phyloP scores from a whole-genome alignment of 1,139 yeast genomes.

The Magnusiomyces magnusii region DNA sequence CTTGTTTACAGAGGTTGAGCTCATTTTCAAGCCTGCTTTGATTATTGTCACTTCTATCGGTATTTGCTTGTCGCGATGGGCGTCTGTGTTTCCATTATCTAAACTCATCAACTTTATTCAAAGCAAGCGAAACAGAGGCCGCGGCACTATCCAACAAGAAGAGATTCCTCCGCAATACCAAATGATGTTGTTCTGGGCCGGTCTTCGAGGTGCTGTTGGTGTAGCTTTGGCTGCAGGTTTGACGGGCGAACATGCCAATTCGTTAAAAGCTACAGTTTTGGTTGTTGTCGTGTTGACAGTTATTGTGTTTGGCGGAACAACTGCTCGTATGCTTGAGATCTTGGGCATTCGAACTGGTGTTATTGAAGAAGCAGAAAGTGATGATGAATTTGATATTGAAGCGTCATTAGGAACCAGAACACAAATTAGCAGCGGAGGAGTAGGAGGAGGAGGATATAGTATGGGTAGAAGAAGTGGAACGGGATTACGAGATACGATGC shows the following conservation, averaged over 20 bases:
- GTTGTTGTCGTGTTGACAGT: conserved; percentile 97
- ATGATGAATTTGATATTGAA: conserved; percentile 93
- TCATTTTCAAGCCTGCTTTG: conserved; percentile 87
- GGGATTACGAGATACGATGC: background rate
- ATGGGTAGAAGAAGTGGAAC: background rate
- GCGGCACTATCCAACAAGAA: conserved; percentile 45
- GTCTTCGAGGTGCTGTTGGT: conserved; percentile 97
- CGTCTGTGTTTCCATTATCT: conserved; percentile 93
- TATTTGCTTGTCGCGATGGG: conserved; percentile 94
- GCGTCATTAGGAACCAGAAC: conserved; percentile 40
- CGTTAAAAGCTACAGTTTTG: conserved; percentile 84
- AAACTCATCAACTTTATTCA: conserved; percentile 73
- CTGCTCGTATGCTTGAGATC: conserved; percentile 96
- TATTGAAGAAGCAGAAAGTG: conserved; percentile 71
- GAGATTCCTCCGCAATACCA: conserved; percentile 95
- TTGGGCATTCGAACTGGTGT: conserved; percentile 90
- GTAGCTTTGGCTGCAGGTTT: conserved; percentile 98
- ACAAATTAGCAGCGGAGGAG: background rate
- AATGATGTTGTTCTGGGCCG: conserved; percentile 99
- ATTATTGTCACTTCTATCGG: conserved; percentile 86
- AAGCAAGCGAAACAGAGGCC: conserved; percentile 40
- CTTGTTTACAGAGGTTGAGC: conserved; percentile 88
- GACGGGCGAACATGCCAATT: conserved; percentile 88
- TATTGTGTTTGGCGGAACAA: conserved; percentile 95
- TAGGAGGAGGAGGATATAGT: background rate